These are phyloP conservation scores for Herpetomonas samuelpessoai DNA, from an alignment of 208 protist species.

Conservation along the genomic window DNA sequence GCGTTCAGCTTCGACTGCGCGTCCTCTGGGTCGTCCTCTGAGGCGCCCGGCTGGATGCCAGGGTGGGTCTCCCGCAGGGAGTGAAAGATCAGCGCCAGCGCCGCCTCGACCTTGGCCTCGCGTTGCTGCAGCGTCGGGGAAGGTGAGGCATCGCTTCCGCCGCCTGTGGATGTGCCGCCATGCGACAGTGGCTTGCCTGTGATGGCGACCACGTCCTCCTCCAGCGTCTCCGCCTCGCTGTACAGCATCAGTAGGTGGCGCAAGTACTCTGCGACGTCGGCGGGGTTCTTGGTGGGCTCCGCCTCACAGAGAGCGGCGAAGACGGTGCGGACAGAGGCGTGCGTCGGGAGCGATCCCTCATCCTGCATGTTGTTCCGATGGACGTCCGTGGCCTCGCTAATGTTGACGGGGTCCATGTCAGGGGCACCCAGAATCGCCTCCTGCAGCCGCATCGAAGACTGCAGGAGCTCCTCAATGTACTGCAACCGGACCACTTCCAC, in stretches of 20 bases:
- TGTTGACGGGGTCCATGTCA: slow-evolving; percentile 19
- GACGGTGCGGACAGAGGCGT: slow-evolving; percentile 31
- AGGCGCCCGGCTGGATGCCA: too few species aligned
- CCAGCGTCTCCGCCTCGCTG: slow-evolving; percentile 18
- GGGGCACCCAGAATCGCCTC: slow-evolving; percentile 27
- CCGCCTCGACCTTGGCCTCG: neutral
- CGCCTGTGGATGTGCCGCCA: too few species aligned
- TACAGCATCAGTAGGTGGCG: slow-evolving; percentile 44
- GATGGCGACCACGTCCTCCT: slow-evolving; percentile 18
- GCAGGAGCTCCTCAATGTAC: slow-evolving; percentile 41
- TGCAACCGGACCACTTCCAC: slow-evolving; percentile 35
- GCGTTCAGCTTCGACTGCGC: slow-evolving; percentile 17
- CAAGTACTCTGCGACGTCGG: slow-evolving; percentile 38
- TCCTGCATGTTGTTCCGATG: neutral
- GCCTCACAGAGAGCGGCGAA: slow-evolving; percentile 25
- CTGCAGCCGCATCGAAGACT: slow-evolving; percentile 41
- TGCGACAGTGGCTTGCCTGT: neutral
- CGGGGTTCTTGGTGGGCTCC: slow-evolving; percentile 27
- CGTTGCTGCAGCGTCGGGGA: too few species aligned
- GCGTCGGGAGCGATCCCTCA: neutral
- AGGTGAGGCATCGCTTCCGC: too few species aligned
- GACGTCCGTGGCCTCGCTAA: neutral
- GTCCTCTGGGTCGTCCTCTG: neutral
- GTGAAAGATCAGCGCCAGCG: neutral
- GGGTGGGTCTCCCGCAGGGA: too few species aligned